A percentile compares a stretch with the other conserved stretches of the same genome.
These are phyloP conservation scores for Erysimum cheiranthoides DNA, from an alignment of 345 rosid genomes.

Conservation along the genomic window DNA sequence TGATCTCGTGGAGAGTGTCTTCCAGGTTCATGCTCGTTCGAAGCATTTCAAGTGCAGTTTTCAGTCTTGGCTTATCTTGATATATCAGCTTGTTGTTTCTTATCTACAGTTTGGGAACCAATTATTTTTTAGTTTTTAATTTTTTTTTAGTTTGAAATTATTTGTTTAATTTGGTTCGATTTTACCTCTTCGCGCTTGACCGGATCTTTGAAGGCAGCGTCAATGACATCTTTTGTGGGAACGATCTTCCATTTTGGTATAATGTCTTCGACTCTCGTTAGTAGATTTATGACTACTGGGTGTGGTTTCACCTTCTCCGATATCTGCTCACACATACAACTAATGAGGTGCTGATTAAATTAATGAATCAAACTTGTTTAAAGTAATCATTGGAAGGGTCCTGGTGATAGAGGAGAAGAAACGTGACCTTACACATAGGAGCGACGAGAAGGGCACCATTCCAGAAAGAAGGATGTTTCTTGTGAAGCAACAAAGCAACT, in stretches of 20 bases:
- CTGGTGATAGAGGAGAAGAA: background rate
- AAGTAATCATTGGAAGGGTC: background rate
- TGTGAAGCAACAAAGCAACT: constrained; percentile 78
- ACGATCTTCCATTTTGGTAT: constrained; percentile 99
- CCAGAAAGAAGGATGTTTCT: constrained; percentile 75
- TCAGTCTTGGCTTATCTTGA: constrained; percentile 94
- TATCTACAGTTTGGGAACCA: constrained; percentile 48
- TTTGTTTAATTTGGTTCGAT: background rate
- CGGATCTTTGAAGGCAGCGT: constrained; percentile 83
- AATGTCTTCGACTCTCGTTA: constrained; percentile 80
- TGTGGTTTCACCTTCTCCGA: constrained; percentile 97
- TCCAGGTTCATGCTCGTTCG: constrained; percentile 88
- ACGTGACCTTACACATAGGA: constrained; percentile 91
- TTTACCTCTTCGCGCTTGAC: constrained; percentile 77
- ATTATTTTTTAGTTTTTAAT: background rate
- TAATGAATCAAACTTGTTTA: background rate
- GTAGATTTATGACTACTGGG: constrained; percentile 73
- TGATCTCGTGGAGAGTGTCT: constrained; percentile 69
- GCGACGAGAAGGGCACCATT: constrained; percentile 89
- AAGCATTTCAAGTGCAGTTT: constrained; percentile 95
- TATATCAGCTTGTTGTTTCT: constrained; percentile 91
- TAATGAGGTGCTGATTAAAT: background rate
- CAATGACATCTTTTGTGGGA: constrained; percentile 87
- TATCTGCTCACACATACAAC: constrained; percentile 52
- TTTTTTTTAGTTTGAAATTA: background rate